Conservation (phyloP, 352 stramenopile species). For the Blastocystis sp. region DNA sequence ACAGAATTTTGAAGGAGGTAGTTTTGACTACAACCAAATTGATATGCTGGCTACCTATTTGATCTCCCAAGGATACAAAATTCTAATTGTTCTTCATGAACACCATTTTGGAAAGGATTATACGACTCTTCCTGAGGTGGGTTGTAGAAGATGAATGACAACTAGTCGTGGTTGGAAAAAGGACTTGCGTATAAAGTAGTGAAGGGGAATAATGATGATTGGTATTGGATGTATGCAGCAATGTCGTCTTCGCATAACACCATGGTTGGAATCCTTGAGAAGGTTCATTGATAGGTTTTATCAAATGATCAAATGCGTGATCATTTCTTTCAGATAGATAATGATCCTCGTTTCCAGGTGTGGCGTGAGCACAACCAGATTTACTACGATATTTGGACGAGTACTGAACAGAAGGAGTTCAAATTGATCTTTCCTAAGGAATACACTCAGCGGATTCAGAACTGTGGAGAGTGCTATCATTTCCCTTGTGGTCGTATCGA, state of each 20-base stretch:
- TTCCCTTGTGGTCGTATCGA: conserved; percentile 26
- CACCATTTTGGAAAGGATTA: conserved; percentile 82
- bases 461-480: conserved; percentile 4
- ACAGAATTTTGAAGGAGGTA: conserved; percentile 84
- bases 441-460: conserved; percentile 46
- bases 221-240: conserved; percentile 95
- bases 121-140: conserved; percentile 74
- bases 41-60: conserved; percentile 83
- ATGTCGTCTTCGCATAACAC: conserved; percentile 67
- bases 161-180: conserved; percentile 69
- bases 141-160: conserved; percentile 73
- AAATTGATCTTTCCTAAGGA: conserved; percentile 23
- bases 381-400: conserved; percentile 73
- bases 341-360: conserved; percentile 81
- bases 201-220: conserved; percentile 94
- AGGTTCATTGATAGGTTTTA: conserved; percentile 73
- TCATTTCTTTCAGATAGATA: conserved; percentile 98
- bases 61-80: conserved; percentile 74
- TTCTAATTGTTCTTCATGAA: conserved; percentile 87
- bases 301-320: conserved; percentile 99
- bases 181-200: conserved; percentile 84
- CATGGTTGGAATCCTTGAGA: conserved; percentile 64
- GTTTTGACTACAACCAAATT: conserved; percentile 90
- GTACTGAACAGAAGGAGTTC: conserved; percentile 38
- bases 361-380: conserved; percentile 94